These are phyloP conservation scores for Lanmaoa pseudosensibilis DNA, from an alignment of 768 basidiomycete species.

Conservation along the genomic window DNA sequence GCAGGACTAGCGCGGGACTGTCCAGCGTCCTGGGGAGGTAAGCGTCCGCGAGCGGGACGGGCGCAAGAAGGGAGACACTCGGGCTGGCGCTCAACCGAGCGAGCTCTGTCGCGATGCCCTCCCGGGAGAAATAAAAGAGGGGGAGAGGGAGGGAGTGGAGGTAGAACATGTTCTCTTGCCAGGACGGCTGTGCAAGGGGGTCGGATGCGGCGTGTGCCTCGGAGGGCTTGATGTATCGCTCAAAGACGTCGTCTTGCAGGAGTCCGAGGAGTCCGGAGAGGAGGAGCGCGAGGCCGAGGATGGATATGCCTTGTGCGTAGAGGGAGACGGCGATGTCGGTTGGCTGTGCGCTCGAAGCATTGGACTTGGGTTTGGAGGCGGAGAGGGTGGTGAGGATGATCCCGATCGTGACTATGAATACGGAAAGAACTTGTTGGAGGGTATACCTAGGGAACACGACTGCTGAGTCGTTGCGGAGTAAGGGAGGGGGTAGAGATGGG, in stretches of 20 bases:
- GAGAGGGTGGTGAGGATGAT: conserved; percentile 82
- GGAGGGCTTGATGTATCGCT: conserved; percentile 38
- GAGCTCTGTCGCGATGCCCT: conserved; percentile 42
- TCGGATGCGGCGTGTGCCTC: conserved; percentile 24
- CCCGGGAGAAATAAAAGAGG: conserved; percentile 64
- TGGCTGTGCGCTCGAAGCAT: not conserved
- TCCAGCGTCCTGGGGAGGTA: not conserved
- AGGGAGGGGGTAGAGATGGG: not conserved
- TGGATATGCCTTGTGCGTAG: conserved; percentile 70
- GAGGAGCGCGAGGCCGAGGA: conserved; percentile 75
- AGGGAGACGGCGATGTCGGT: conserved; percentile 14
- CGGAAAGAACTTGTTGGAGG: conserved; percentile 63
- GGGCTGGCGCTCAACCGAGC: conserved; percentile 13
- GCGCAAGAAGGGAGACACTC: conserved; percentile 14
- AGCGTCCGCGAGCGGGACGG: conserved; percentile 2
- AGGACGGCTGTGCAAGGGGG: conserved; percentile 39
- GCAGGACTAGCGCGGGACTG: conserved; percentile 41
- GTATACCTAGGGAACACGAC: conserved; percentile 52
- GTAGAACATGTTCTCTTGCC: conserved; percentile 95
- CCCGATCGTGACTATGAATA: conserved; percentile 77
- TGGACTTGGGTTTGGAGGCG: conserved; percentile 44
- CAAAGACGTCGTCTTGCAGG: conserved; percentile 79
- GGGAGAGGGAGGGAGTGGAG: conserved; percentile 79
- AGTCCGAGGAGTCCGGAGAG: conserved; percentile 82
- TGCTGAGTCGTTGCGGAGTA: conserved; percentile 12